Evolutionary conservation across 495 filamentous ascomycete species (phyloP).

Genomic region (Penicillium mononematosum): DNA sequence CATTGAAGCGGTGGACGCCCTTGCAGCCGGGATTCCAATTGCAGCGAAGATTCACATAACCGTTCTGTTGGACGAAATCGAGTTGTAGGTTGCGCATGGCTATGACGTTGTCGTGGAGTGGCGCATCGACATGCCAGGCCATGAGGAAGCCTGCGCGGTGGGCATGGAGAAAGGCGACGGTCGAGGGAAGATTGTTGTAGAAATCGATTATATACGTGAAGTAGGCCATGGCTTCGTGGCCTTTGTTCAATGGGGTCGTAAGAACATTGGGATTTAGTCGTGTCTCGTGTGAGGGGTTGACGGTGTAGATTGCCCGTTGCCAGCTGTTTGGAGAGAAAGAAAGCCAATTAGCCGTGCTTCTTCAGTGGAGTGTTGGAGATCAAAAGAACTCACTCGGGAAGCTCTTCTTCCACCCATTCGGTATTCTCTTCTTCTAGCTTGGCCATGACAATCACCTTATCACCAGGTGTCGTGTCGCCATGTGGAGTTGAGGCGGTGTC

Average conservation of each 20-base stretch:
- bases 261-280: slow-evolving; percentile 41
- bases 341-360: not conserved
- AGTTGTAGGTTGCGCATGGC: slow-evolving; percentile 53
- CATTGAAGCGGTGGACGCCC: slow-evolving; percentile 48
- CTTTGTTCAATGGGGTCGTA: slow-evolving; percentile 59
- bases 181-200: slow-evolving; percentile 65
- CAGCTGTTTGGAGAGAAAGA: slow-evolving; percentile 36
- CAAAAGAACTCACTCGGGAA: slow-evolving; percentile 45
- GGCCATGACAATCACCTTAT: slow-evolving; percentile 60
- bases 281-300: slow-evolving; percentile 55
- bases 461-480: slow-evolving; percentile 20
- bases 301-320: slow-evolving; percentile 62
- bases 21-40: slow-evolving; percentile 63
- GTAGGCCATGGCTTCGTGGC: slow-evolving; percentile 75
- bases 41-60: slow-evolving; percentile 67
- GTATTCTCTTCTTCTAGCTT: slow-evolving; percentile 55
- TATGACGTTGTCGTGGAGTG: slow-evolving; percentile 51
- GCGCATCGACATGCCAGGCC: slow-evolving; percentile 64
- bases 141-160: slow-evolving; percentile 50
- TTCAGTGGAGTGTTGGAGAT: not conserved
- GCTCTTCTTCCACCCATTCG: slow-evolving; percentile 58
- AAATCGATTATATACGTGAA: slow-evolving; percentile 70
- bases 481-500: slow-evolving; percentile 11
- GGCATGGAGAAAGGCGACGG: slow-evolving; percentile 66
- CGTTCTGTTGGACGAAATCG: slow-evolving; percentile 53